Evolutionary conservation across 1,284 basidiomycete genomes (phyloP).

Genomic region (Agroathelia rolfsii): DNA sequence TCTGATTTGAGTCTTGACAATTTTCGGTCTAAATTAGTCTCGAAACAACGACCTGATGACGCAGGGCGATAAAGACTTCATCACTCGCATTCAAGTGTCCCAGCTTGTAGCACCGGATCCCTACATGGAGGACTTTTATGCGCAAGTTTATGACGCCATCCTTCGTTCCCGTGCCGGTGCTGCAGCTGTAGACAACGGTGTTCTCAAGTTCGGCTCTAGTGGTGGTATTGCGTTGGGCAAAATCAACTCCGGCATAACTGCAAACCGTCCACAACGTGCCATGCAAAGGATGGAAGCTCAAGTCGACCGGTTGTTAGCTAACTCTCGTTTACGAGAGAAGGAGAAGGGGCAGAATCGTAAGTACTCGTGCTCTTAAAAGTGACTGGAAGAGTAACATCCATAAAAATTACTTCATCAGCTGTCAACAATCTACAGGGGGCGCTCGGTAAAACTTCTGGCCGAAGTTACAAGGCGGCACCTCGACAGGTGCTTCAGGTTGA

Average conservation of each 20-base stretch:
- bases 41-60: constrained; percentile 98
- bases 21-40: too few species aligned
- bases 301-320: constrained; percentile 93
- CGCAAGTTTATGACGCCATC: constrained; percentile 88
- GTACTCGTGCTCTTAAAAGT: constrained; percentile 17
- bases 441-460: constrained; percentile 85
- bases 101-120: constrained; percentile 96
- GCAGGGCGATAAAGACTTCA: constrained; percentile 98
- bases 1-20: too few species aligned
- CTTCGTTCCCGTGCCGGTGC: constrained; percentile 67
- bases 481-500: constrained; percentile 90
- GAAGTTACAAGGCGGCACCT: constrained; percentile 92
- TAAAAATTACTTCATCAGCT: constrained; percentile 30
- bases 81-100: constrained; percentile 97
- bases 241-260: constrained; percentile 56
- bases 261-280: constrained; percentile 82
- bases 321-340: constrained; percentile 78
- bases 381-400: not conserved
- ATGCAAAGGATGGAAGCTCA: constrained; percentile 98
- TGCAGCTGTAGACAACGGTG: constrained; percentile 51
- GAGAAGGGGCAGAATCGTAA: constrained; percentile 66
- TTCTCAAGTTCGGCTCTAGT: constrained; percentile 73
- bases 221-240: constrained; percentile 73
- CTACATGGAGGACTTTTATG: constrained; percentile 97
- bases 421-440: constrained; percentile 87